Percentiles rank a stretch among this genome's conserved stretches.
Evolutionary conservation across 805 yeast species (phyloP).

Genomic region (Wickerhamiella brachini): DNA sequence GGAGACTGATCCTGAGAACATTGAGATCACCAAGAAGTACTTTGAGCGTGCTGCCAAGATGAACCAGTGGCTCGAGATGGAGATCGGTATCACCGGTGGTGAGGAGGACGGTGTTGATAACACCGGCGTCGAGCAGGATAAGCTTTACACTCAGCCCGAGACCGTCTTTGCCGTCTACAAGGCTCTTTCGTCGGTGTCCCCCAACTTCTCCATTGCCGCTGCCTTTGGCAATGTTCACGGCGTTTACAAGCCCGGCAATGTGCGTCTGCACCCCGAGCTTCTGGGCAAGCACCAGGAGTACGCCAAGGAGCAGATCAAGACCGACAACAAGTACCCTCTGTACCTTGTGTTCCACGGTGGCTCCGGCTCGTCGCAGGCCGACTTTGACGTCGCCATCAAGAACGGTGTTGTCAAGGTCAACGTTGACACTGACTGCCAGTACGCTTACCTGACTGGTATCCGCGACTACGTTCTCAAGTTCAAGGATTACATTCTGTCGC

Average conservation of each 20-base stretch:
- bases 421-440: conserved; percentile 98
- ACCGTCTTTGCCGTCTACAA: conserved; percentile 84
- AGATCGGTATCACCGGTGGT: conserved; percentile 99
- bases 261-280: conserved; percentile 78
- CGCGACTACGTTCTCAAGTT: conserved; percentile 92
- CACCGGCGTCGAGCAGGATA: conserved; percentile 76
- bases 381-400: conserved; percentile 80
- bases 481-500: conserved; percentile 82
- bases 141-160: conserved; percentile 89
- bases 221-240: conserved; percentile 99
- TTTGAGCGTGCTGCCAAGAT: conserved; percentile 86
- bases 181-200: conserved; percentile 80
- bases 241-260: conserved; percentile 99
- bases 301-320: conserved; percentile 54
- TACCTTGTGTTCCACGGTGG: conserved; percentile 99
- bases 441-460: conserved; percentile 92
- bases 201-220: conserved; percentile 98
- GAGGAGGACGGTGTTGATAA: conserved; percentile 99
- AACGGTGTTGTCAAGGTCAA: conserved; percentile 98
- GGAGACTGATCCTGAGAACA: conserved; percentile 93
- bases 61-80: conserved; percentile 99
- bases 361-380: conserved; percentile 89
- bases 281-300: conserved; percentile 91
- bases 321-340: conserved; percentile 52
- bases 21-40: conserved; percentile 85